Percentiles rank a stretch among this genome's conserved stretches.
These are phyloP conservation scores for Hyphopichia wangnamkhiaoensis DNA, from an alignment of 1,139 yeast genomes.

Conservation along the genomic window DNA sequence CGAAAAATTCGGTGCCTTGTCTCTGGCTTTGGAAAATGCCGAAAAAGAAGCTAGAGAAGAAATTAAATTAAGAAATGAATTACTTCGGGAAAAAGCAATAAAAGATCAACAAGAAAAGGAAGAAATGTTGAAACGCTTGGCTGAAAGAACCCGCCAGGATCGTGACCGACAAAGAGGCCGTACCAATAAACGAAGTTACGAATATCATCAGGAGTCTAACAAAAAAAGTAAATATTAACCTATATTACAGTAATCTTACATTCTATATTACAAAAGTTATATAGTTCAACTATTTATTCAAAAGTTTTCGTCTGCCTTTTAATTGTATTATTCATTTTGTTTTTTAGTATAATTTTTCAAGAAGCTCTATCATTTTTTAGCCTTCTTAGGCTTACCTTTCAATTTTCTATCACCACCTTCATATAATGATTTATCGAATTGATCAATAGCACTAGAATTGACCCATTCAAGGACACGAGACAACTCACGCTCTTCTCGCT, in stretches of 20 bases:
- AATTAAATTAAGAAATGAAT: conserved; percentile 58
- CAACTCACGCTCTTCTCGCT: conserved; percentile 40
- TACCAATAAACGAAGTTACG: conserved; percentile 1
- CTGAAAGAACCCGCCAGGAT: conserved; percentile 55
- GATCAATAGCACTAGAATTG: conserved; percentile 55
- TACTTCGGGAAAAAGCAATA: conserved; percentile 55
- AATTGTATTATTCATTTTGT: conserved; percentile 1
- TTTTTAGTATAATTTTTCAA: too few relatives aligned
- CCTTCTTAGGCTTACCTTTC: conserved; percentile 26
- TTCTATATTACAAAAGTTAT: too few relatives aligned
- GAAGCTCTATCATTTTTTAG: conserved; percentile 15
- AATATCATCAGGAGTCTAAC: conserved; percentile 3
- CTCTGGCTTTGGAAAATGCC: conserved; percentile 74
- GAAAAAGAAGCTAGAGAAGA: conserved; percentile 75
- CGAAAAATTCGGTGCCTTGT: conserved; percentile 58
- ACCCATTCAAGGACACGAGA: conserved; percentile 61
- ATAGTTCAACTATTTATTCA: too few relatives aligned
- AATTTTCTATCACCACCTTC: conserved; percentile 51
- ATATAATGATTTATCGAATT: conserved; percentile 52
- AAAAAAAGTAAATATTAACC: conserved; percentile 2
- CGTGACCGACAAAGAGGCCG: too few relatives aligned
- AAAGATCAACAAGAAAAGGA: conserved; percentile 63
- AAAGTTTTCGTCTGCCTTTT: too few relatives aligned
- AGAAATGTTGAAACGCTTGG: conserved; percentile 55
- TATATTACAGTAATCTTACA: background rate